Base-by-base conservation (phyloP, 768 basidiomycete genomes). In the Leucosporidium scottii region DNA sequence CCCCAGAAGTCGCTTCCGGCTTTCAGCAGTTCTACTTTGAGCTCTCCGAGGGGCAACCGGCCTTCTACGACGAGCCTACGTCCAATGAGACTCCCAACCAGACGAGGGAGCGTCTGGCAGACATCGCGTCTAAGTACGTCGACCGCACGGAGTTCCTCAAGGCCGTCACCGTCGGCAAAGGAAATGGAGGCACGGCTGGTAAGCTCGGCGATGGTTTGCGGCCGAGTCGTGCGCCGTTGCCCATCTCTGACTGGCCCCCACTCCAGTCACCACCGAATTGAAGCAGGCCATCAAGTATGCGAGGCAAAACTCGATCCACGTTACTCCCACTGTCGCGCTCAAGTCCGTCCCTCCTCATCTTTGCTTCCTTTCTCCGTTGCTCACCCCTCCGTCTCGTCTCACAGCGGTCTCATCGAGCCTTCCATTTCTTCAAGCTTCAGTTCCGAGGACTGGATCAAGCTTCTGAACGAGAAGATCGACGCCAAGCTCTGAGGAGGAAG, bases 271-370 rank as follows among this genome's bases (percentile, higher is more conserved):
- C 2, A 47, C 15, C 44, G 68, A 69, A 53, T 31, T 73, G n/a
- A 73, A 73, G 60, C 68, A 67, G 1, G 63, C 65, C 25, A 44
- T 73, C 58, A 67, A 68, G 62, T 70, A 65, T 25, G 59, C 36
- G 66, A 1, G 65, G 39, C 6, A 60, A 44, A 60, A 60, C 44
- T 28, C 28, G n/a, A 53, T 73, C 1, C 72, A 73, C 27, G 72
- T 73, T 10, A 73, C 72, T 2, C 72, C 72, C 2, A 70, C 72
- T 15, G 72, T 73, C 36, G 50, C 57, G 23, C 59, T 73, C 27
- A 68, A 73, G 62, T 54, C 27, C 4, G 10, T 48, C 36, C 18
- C 21, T 21, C 3, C 17, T 44, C 23, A 13, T 6, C 39, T 44
- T 17, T 3, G 0, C 3, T 53, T 9, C 9, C 27, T 17, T 9